Percentiles rank a stretch among this genome's conserved stretches.
Evolutionary conservation across 371 early-diverging fungal genomes (phyloP).

Genomic region (Mortierella sp.): DNA sequence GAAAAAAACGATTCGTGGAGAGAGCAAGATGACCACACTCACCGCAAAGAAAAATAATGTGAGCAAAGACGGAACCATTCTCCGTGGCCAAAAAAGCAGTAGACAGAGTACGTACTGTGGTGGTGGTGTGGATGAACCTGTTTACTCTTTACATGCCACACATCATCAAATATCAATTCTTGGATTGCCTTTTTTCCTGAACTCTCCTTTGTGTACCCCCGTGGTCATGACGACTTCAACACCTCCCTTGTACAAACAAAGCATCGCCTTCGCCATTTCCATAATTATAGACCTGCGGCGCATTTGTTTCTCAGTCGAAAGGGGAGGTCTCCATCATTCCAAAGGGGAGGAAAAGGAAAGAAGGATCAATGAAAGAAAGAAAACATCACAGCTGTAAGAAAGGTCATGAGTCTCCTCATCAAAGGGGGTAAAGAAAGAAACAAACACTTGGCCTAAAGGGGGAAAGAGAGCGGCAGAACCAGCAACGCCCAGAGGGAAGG

Average conservation of each 20-base stretch:
- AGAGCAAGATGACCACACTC: not conserved
- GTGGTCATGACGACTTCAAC: not conserved
- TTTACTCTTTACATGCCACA: not conserved
- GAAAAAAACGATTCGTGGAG: not conserved
- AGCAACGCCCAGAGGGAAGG: no score
- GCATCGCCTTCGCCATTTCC: not conserved
- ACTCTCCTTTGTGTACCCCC: not conserved
- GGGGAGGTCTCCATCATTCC: no score
- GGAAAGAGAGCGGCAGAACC: no score
- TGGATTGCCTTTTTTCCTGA: not conserved
- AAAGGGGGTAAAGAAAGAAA: no score
- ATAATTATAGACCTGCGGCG: no score
- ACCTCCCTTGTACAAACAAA: not conserved
- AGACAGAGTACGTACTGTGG: no score
- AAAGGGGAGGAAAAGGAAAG: no score
- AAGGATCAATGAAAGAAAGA: no score
- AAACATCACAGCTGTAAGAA: no score
- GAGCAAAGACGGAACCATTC: slow-evolving; percentile 3
- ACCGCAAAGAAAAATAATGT: not conserved
- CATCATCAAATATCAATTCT: not conserved
- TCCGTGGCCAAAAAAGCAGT: not conserved
- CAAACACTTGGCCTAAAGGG: no score
- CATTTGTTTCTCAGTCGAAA: no score
- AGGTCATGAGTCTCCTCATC: no score
- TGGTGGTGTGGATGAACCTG: not conserved